phyloP scores from a whole-genome alignment of 257 asterid genomes.

The Nicotiana obtusifolia region DNA sequence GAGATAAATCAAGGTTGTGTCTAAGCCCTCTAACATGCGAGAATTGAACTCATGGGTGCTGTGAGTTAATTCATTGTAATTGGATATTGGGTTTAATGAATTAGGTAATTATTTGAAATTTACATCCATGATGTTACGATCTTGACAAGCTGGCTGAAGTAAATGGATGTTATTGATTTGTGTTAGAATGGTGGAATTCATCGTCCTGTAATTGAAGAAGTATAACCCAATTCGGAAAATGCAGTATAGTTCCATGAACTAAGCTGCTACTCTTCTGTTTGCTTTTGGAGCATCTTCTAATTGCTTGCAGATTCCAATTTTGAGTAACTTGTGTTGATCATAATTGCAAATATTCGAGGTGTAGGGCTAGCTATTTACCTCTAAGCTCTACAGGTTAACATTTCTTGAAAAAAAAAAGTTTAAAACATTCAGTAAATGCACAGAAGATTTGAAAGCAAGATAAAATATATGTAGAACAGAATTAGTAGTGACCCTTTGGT shows the following conservation, averaged over 20 bases:
- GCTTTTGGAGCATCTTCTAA: neutral
- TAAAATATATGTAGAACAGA: neutral
- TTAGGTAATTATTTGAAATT: neutral
- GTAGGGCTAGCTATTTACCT: neutral
- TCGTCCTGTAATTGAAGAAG: neutral
- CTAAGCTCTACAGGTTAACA: neutral
- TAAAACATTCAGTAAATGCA: neutral
- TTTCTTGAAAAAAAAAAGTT: neutral
- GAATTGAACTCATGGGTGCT: neutral
- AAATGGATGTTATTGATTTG: neutral
- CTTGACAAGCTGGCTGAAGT: neutral
- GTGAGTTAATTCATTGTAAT: neutral
- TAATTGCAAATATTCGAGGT: neutral
- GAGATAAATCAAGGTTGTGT: neutral
- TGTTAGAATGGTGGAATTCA: neutral
- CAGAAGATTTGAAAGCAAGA: neutral
- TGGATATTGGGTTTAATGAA: neutral
- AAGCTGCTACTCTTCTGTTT: neutral
- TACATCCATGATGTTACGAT: neutral
- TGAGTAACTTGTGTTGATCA: neutral
- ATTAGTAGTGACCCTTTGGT: neutral
- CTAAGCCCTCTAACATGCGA: neutral
- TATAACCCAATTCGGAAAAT: neutral
- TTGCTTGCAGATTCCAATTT: neutral
- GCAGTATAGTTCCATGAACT: neutral